A percentile compares a stretch with the other conserved stretches of the same genome.
These are phyloP conservation scores for Lactuca sativa DNA, from an alignment of 129 eudicot genomes.

Conservation along the genomic window DNA sequence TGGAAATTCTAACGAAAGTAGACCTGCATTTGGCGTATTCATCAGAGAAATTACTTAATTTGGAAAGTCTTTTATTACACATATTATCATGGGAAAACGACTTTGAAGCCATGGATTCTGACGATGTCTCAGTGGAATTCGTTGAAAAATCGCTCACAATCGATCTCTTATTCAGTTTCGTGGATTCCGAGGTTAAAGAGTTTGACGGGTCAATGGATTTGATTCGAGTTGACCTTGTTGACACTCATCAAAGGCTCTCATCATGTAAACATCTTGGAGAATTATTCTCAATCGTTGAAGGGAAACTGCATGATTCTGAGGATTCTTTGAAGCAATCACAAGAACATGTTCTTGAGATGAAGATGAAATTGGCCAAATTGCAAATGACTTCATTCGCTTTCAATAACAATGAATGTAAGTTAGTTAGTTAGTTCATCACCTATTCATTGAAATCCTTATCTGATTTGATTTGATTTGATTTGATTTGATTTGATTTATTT, in stretches of 20 bases:
- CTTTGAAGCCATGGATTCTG: constrained; percentile 46
- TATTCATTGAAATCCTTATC: neutral
- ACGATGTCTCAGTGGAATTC: constrained; percentile 55
- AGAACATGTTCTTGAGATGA: constrained; percentile 72
- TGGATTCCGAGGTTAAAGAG: constrained; percentile 71
- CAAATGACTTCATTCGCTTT: constrained; percentile 65
- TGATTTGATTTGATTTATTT: constrained; percentile 4
- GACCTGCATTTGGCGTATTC: constrained; percentile 65
- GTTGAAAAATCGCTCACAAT: constrained; percentile 60
- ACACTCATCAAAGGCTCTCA: constrained; percentile 45
- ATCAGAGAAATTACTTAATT: constrained; percentile 70
- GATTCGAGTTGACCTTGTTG: constrained; percentile 49
- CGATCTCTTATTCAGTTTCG: constrained; percentile 58
- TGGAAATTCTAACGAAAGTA: constrained; percentile 56
- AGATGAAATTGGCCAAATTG: constrained; percentile 70
- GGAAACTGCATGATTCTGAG: constrained; percentile 59
- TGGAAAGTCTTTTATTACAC: constrained; percentile 57
- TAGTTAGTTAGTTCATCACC: constrained; percentile 31
- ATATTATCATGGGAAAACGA: constrained; percentile 64
- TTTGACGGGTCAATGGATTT: constrained; percentile 51
- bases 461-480: neutral
- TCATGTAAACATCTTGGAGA: constrained; percentile 47
- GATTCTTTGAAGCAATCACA: constrained; percentile 70
- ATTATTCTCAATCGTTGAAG: constrained; percentile 39
- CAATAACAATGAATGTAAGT: constrained; percentile 62